Base-by-base conservation (phyloP, 2,329 filamentous ascomycete genomes). In the Escovopsis weberi region DNA sequence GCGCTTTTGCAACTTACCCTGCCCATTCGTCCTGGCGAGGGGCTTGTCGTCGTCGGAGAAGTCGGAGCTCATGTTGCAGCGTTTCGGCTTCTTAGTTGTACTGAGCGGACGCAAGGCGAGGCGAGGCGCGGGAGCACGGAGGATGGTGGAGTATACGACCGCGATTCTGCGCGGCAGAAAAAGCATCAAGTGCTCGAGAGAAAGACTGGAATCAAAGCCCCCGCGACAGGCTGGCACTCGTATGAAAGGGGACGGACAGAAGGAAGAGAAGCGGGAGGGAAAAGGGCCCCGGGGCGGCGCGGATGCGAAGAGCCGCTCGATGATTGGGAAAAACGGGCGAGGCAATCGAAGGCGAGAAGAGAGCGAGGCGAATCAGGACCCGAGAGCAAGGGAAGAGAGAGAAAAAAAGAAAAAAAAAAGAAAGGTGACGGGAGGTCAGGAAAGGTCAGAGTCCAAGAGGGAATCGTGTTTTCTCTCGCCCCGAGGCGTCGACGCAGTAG, bases 21-120 rank as follows among this genome's bases (percentile, higher is more conserved):
- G 69, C 46, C 78, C 79, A 64, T 83, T 83, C 48, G 69, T 57
- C 61, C 70, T 75, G 50, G 82, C 74, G 53, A 94, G 74, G 62
- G 87, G 87, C 66, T 74, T 74, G 61, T 93, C 85, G 58, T 93
- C 86, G 55, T 89, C 85, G 28, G 85, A 91, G 55, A 63, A 68
- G 57, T 67, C 64, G 42, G 66, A 72, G 57, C 63, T 64, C 71
- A 75, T 77, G 48, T 51, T 68, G 50, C 19, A 40, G 26, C 39
- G 44, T 41, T 46, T 43, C 41, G 43, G 47, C 42, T 32, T 50
- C 42, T 43, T 41, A 39, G 53, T 44, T 43, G 45, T 53, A 46
- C 41, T 32, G 35, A 26, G 47, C 48, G 47, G 43, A 46, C 41
- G 45, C 44, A n/a, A 43, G 34, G 35, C 19, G 37, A 44, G 33